These are phyloP conservation scores for Schrenkiella parvula DNA, from an alignment of 345 rosid species.

Conservation along the genomic window DNA sequence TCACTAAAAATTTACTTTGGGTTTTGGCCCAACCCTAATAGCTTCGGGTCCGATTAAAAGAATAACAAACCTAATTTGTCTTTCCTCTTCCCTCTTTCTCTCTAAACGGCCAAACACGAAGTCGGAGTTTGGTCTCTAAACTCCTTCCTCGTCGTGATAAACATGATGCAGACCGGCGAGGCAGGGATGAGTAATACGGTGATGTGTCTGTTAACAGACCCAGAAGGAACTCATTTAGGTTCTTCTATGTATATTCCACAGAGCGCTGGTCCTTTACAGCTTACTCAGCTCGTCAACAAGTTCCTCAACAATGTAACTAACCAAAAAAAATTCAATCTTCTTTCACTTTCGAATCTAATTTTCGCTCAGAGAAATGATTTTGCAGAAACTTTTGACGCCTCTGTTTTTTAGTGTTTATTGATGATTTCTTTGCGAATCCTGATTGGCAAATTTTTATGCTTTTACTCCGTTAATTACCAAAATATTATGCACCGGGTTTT, in stretches of 20 bases:
- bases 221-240: slow-evolving; percentile 68
- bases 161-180: slow-evolving; percentile 36
- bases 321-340: no score
- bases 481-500: neutral
- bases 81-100: neutral
- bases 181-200: slow-evolving; percentile 47
- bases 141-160: slow-evolving; percentile 22
- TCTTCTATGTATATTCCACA: slow-evolving; percentile 82
- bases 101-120: neutral
- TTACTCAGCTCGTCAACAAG: slow-evolving; percentile 76
- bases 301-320: slow-evolving; percentile 73
- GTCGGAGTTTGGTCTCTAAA: neutral
- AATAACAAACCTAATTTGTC: neutral
- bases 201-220: slow-evolving; percentile 78
- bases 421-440: neutral
- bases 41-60: neutral
- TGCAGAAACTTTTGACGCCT: neutral
- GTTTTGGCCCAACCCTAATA: neutral
- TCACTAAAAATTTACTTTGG: no score
- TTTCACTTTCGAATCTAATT: neutral
- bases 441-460: neutral
- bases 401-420: neutral
- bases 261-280: slow-evolving; percentile 74
- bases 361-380: neutral
- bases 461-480: no score